A percentile compares a stretch with the other conserved stretches of the same genome.
Conservation (phyloP, 2,329 filamentous ascomycete genomes). For the Claviceps purpurea region DNA sequence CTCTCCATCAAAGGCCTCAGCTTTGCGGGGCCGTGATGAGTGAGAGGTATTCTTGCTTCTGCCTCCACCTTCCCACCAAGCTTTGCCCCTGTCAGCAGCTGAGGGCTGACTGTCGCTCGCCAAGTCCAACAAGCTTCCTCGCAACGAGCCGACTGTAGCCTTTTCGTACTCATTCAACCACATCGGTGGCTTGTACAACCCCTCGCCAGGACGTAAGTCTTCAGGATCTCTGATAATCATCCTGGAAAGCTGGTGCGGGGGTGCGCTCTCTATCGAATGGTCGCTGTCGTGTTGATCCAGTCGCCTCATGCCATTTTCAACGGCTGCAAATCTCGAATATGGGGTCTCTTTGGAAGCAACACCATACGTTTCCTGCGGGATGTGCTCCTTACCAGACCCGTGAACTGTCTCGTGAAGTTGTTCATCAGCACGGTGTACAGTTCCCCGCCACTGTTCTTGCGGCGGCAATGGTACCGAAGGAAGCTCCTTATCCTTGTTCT, state of each 20-base stretch:
- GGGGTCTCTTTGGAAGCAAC: slow-evolving; percentile 1
- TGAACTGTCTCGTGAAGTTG: slow-evolving; percentile 15
- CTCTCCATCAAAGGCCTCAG: slow-evolving; percentile 52
- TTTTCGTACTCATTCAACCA: slow-evolving; percentile 64
- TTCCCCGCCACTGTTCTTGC: slow-evolving; percentile 6
- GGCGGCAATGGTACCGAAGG: slow-evolving; percentile 14
- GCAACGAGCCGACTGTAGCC: slow-evolving; percentile 48
- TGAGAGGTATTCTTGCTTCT: slow-evolving; percentile 33
- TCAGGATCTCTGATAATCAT: slow-evolving; percentile 28
- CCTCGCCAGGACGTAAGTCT: slow-evolving; percentile 33
- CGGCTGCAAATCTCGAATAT: slow-evolving; percentile 6
- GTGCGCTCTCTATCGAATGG: slow-evolving; percentile 16
- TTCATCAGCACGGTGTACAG: slow-evolving; percentile 18
- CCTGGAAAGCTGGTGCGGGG: slow-evolving; percentile 26
- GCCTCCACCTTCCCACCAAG: slow-evolving; percentile 65
- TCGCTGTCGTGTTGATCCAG: slow-evolving; percentile 19
- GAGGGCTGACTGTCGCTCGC: slow-evolving; percentile 22
- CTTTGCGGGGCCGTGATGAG: slow-evolving; percentile 35
- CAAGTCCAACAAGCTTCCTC: slow-evolving; percentile 46
- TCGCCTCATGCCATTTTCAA: slow-evolving; percentile 9
- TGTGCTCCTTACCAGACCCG: slow-evolving; percentile 16
- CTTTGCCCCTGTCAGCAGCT: slow-evolving; percentile 35
- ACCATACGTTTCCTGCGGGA: slow-evolving; percentile 12
- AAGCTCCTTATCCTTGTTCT: slow-evolving; percentile 22
- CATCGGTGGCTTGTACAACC: slow-evolving; percentile 43